These are phyloP conservation scores for Miscanthus lutarioriparius DNA, from an alignment of 176 grass and related monocot species.

Conservation along the genomic window DNA sequence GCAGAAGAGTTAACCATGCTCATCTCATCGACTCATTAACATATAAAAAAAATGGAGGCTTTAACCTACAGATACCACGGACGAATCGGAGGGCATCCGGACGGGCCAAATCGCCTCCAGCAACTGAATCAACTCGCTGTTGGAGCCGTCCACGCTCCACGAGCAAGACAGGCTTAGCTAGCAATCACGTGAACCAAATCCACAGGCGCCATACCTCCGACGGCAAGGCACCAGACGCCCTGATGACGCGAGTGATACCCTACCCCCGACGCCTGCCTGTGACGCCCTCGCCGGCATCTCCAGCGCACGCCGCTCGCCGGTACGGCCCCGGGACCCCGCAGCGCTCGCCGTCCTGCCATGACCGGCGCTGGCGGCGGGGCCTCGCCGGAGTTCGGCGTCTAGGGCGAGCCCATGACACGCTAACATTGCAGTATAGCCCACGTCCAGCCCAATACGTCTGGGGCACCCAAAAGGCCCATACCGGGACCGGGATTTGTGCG, in stretches of 20 bases:
- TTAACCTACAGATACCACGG: neutral
- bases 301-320: neutral
- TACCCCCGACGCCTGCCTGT: neutral
- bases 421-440: neutral
- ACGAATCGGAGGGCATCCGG: neutral
- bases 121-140: neutral
- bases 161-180: neutral
- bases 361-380: neutral
- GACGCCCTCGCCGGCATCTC: neutral
- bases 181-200: neutral
- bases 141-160: too few relatives aligned
- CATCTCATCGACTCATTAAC: neutral
- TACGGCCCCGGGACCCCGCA: neutral
- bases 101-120: neutral
- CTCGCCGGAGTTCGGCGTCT: neutral
- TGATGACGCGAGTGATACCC: neutral
- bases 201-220: neutral
- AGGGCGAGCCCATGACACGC: neutral
- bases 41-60: neutral
- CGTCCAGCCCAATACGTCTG: neutral
- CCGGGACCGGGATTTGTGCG: too few relatives aligned
- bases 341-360: neutral
- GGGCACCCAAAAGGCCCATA: neutral
- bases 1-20: neutral
- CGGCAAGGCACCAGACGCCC: neutral